These are phyloP conservation scores for Pulveroboletus sp. DNA, from an alignment of 768 basidiomycete genomes.

Conservation along the genomic window DNA sequence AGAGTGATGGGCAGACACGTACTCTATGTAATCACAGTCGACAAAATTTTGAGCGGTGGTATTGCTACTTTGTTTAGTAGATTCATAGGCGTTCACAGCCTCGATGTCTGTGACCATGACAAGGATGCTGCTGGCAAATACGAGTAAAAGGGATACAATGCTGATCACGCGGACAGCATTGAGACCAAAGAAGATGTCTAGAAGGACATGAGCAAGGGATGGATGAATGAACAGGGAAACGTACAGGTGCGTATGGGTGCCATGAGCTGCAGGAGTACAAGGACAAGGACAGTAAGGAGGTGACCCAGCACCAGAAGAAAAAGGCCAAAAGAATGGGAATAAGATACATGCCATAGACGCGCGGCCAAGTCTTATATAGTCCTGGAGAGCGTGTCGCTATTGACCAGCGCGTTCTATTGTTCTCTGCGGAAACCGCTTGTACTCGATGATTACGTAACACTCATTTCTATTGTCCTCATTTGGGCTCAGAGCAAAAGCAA, in stretches of 20 bases:
- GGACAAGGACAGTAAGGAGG: constrained; percentile 21
- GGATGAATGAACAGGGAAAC: constrained; percentile 17
- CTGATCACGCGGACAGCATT: constrained; percentile 77
- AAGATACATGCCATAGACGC: background rate
- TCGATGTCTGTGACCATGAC: constrained; percentile 70
- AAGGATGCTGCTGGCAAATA: constrained; percentile 77
- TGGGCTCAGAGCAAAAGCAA: background rate
- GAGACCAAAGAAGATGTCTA: constrained; percentile 71
- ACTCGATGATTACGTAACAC: constrained; percentile 13
- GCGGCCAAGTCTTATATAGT: constrained; percentile 23
- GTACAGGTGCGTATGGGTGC: constrained; percentile 42
- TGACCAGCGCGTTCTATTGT: constrained; percentile 28
- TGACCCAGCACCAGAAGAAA: constrained; percentile 32
- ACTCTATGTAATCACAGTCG: constrained; percentile 80
- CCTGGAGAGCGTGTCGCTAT: constrained; percentile 9
- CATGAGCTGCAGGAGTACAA: constrained; percentile 16
- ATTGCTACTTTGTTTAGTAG: constrained; percentile 35
- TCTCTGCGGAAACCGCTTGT: constrained; percentile 17
- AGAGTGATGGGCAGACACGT: constrained; percentile 25
- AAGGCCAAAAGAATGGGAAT: constrained; percentile 5
- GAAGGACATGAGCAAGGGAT: constrained; percentile 1
- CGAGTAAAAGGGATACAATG: constrained; percentile 74
- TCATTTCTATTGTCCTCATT: constrained; percentile 25
- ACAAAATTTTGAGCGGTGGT: constrained; percentile 31
- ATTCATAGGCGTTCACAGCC: constrained; percentile 67